These are phyloP conservation scores for Botryobasidium botryosum DNA, from an alignment of 768 basidiomycete genomes.

Conservation along the genomic window DNA sequence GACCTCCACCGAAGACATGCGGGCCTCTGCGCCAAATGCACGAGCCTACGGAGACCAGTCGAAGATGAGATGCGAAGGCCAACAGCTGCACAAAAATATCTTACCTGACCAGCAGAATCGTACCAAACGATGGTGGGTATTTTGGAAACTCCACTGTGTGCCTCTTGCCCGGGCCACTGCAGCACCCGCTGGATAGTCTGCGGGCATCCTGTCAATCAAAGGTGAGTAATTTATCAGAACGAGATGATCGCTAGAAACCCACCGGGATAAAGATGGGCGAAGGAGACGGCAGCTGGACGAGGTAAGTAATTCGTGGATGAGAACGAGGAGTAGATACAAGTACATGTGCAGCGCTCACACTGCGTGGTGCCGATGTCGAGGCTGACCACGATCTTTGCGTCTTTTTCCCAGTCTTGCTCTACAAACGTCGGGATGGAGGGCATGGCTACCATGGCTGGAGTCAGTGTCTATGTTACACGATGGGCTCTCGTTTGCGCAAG, in stretches of 20 bases:
- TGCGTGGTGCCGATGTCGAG: constrained; percentile 1
- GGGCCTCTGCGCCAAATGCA: neutral
- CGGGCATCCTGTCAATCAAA: neutral
- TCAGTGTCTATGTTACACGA: too few species aligned
- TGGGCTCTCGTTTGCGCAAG: too few species aligned
- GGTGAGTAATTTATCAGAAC: neutral
- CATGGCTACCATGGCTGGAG: too few species aligned
- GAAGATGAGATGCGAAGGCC: too few species aligned
- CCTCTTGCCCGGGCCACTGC: neutral
- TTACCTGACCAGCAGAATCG: neutral
- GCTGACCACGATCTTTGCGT: neutral
- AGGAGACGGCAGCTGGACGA: constrained; percentile 2
- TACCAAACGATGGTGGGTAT: constrained; percentile 1
- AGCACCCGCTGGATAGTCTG: neutral
- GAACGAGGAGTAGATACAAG: too few species aligned
- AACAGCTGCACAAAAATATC: too few species aligned
- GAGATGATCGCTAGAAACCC: too few species aligned
- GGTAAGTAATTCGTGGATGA: too few species aligned
- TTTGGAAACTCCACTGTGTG: neutral
- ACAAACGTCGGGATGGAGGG: too few species aligned
- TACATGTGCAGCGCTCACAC: too few species aligned
- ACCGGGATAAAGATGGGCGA: neutral
- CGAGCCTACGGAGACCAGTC: neutral
- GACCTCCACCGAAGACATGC: neutral
- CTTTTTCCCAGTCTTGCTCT: neutral